Evolutionary conservation across 1,284 basidiomycete genomes (phyloP).

Genomic region (Ceratobasidium sp.): DNA sequence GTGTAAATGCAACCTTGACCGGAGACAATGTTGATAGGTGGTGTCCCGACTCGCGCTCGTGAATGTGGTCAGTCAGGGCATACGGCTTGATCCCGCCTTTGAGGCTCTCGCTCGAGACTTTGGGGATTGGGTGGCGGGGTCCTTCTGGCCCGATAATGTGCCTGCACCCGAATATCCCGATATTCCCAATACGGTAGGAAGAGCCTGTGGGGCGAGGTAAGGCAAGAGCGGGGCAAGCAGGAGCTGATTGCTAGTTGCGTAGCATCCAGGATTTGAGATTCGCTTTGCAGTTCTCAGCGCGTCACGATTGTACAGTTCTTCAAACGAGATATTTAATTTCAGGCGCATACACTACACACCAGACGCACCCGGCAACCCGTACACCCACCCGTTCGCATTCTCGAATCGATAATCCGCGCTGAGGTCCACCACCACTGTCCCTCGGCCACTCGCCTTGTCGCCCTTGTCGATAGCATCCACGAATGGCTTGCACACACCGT

Average conservation of each 20-base stretch:
- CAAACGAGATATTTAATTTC: conserved; percentile 42
- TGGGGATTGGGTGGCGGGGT: conserved; percentile 79
- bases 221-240: conserved; percentile 88
- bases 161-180: conserved; percentile 97
- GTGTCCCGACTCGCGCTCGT: conserved; percentile 90
- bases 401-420: conserved; percentile 95
- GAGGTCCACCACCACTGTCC: conserved; percentile 87
- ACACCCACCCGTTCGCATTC: conserved; percentile 84
- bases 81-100: conserved; percentile 83
- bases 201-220: conserved; percentile 65
- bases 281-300: conserved; percentile 74
- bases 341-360: conserved; percentile 42
- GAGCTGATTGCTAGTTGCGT: conserved; percentile 92
- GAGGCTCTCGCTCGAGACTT: conserved; percentile 80
- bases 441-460: conserved; percentile 63
- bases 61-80: conserved; percentile 94
- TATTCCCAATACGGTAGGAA: conserved; percentile 89
- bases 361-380: conserved; percentile 94
- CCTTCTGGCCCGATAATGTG: conserved; percentile 73
- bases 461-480: conserved; percentile 91
- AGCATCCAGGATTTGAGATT: conserved; percentile 97
- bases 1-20: conserved; percentile 85
- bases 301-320: conserved; percentile 89
- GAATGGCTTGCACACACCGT: conserved; percentile 96
- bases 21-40: conserved; percentile 73